Evolutionary conservation across 805 yeast genomes (phyloP).

Genomic region (Schwanniomyces polymorphus): DNA sequence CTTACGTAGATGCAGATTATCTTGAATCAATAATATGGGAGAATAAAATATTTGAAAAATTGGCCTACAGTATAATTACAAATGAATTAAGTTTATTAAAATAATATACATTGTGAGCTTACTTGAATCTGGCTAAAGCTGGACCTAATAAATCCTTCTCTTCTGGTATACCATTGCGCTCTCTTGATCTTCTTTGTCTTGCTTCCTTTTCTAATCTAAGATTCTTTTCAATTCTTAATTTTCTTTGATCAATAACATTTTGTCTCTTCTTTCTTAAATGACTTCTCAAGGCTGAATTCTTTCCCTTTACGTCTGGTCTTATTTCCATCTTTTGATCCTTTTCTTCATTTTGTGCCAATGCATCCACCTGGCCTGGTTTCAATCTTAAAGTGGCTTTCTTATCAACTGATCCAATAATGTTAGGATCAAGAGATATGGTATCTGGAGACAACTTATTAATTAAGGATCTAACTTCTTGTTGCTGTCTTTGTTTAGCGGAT

Average conservation of each 20-base stretch:
- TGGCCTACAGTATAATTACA: conserved; percentile 10
- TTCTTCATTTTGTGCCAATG: conserved; percentile 33
- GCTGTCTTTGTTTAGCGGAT: conserved; percentile 89
- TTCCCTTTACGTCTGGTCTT: conserved; percentile 70
- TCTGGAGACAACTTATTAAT: conserved; percentile 90
- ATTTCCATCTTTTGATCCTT: conserved; percentile 54
- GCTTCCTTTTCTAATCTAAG: conserved; percentile 71
- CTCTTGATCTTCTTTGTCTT: conserved; percentile 52
- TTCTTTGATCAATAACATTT: conserved; percentile 85
- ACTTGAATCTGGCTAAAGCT: conserved; percentile 51
- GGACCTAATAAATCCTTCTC: conserved; percentile 53
- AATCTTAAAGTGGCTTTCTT: conserved; percentile 66
- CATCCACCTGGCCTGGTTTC: conserved; percentile 57
- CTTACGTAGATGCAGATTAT: conserved; percentile 11
- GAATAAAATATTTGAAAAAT: conserved; percentile 16
- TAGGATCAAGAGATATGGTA: conserved; percentile 89
- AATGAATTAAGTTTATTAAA: conserved; percentile 2
- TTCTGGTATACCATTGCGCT: conserved; percentile 46
- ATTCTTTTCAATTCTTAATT: conserved; percentile 71
- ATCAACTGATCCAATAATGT: conserved; percentile 80
- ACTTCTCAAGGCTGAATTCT: conserved; percentile 80
- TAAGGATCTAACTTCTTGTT: conserved; percentile 81
- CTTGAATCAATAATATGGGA: conserved; percentile 21
- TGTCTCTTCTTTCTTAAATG: conserved; percentile 79
- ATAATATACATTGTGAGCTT: conserved; percentile 7